Base-by-base conservation (phyloP, 2,329 filamentous ascomycete species). In the Harringtonia aguacate region DNA sequence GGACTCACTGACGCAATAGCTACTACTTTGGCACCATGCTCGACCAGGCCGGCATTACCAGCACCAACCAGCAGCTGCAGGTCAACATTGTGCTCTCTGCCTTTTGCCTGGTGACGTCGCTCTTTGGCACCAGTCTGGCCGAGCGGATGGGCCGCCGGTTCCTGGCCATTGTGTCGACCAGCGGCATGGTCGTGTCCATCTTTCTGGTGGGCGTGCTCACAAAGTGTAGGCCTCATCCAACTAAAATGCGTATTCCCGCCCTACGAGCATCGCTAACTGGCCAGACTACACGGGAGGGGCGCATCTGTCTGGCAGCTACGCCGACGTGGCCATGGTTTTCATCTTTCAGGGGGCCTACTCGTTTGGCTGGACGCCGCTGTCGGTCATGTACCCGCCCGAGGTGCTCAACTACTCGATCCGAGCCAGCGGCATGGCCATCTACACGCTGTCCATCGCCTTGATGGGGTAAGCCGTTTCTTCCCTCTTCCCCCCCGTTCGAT, bases 401-500 rank as follows among this genome's bases (percentile, higher is more conserved):
- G 31, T 33, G 5, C 17, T 33, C 7, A 33, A 33, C 31, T 33
- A 33, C 13, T 33, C 31, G 7, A 33, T 33, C 31, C 31, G 31
- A 15, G 31, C 31, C 14, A 15, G 14, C 15, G 31, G 31, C 5
- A 33, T 33, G 31, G 6, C 31, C 6, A 17, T 33, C 15, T 33
- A 33, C 31, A 33, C 31, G 5, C 31, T 33, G 31, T 33, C 31
- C 17, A 33, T 33, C 17, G 31, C 31, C 31, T 15, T 33, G 31
- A 33, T 33, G 31, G 31, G 31, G 24, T 27, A 27, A 27, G 24
- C 24, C 10, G 6, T 27, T 6, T 27, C 24, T 6, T 27, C 33
- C 31, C 31, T 7, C 17, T 34, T 18, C 13, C 9, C 5, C 2
- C 65, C 73, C 27, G 73, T 76, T 38, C 53, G 76, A n/a, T n/a